Conservation (phyloP, 148 eudicot genomes). For the Cornus controversa region DNA sequence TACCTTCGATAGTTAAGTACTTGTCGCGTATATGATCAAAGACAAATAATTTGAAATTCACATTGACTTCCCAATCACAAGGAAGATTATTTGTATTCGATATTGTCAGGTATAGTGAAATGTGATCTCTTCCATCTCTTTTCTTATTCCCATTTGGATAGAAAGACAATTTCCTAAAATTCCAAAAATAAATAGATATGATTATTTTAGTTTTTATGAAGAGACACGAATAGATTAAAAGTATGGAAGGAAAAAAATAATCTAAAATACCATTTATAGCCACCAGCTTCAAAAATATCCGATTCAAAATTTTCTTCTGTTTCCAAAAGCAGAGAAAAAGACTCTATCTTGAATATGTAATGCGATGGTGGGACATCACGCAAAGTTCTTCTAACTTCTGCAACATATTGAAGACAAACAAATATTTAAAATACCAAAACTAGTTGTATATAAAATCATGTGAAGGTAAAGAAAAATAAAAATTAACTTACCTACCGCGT, state of each 20-base stretch:
- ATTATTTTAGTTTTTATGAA: too few species aligned
- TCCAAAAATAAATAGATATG: neutral
- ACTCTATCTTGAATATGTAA: neutral
- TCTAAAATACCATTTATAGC: too few species aligned
- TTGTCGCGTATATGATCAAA: constrained; percentile 6
- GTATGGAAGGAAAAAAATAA: too few species aligned
- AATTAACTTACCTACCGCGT: too few species aligned
- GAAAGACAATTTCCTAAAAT: constrained; percentile 4
- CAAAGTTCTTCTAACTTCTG: neutral
- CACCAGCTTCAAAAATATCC: too few species aligned
- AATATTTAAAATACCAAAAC: too few species aligned
- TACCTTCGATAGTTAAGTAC: constrained; percentile 10
- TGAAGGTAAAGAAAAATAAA: too few species aligned
- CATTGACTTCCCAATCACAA: constrained; percentile 8
- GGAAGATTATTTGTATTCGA: neutral
- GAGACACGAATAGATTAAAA: too few species aligned
- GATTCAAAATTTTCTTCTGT: too few species aligned
- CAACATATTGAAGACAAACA: too few species aligned
- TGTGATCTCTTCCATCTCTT: neutral
- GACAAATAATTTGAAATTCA: constrained; percentile 1
- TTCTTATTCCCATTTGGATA: constrained; percentile 9
- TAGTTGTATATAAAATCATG: too few species aligned
- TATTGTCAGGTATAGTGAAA: constrained; percentile 9
- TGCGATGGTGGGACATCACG: neutral
- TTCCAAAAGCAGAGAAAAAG: neutral